Evolutionary conservation across 1,284 basidiomycete genomes (phyloP).

Genomic region (Stereum hirsutum): DNA sequence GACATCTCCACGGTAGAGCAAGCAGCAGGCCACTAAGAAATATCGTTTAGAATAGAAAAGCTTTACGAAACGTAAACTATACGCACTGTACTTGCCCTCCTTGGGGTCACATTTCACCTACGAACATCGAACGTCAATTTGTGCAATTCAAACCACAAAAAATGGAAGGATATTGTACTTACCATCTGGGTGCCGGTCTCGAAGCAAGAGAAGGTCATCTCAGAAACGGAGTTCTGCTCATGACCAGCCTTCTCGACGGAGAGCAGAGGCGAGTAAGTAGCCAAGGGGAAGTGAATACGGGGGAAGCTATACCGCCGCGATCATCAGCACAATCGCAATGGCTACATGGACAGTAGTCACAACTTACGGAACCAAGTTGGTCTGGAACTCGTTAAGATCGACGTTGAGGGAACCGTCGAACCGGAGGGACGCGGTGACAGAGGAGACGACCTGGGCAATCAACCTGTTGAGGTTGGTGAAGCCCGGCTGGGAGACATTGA

Average conservation of each 20-base stretch:
- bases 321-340: not conserved
- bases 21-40: slow-evolving; percentile 70
- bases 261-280: slow-evolving; percentile 92
- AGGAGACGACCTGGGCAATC: slow-evolving; percentile 97
- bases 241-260: slow-evolving; percentile 85
- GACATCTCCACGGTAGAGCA: slow-evolving; percentile 93
- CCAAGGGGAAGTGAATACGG: slow-evolving; percentile 97
- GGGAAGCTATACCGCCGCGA: slow-evolving; percentile 56
- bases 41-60: not conserved
- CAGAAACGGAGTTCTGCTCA: slow-evolving; percentile 95
- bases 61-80: slow-evolving; percentile 1
- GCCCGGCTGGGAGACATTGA: slow-evolving; percentile 81
- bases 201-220: slow-evolving; percentile 99
- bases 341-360: not conserved
- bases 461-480: slow-evolving; percentile 95
- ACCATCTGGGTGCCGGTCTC: slow-evolving; percentile 98
- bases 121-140: slow-evolving; percentile 7
- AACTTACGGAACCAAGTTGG: slow-evolving; percentile 88
- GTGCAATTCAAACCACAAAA: not conserved
- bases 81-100: slow-evolving; percentile 94
- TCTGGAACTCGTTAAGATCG: slow-evolving; percentile 98
- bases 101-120: slow-evolving; percentile 89
- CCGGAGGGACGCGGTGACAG: slow-evolving; percentile 93
- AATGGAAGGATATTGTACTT: not conserved
- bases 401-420: slow-evolving; percentile 99